These are phyloP conservation scores for Pestalotiopsis sp. DNA, from an alignment of 2,329 filamentous ascomycete species.

Conservation along the genomic window DNA sequence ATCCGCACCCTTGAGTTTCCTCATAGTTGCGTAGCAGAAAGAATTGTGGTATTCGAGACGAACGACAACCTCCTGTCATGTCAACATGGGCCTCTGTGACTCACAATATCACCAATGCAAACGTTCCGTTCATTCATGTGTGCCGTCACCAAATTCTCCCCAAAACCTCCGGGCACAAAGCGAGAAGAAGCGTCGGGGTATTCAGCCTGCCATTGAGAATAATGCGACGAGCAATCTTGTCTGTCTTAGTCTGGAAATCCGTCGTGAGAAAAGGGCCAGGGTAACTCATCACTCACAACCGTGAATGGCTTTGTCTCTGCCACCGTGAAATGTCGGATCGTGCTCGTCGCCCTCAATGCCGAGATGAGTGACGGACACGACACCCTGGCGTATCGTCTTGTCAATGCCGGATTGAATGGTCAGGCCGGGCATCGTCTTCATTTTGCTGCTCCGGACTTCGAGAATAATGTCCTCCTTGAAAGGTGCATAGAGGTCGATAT, in stretches of 20 bases:
- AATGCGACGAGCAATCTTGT: conserved; percentile 62
- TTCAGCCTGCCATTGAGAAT: conserved; percentile 52
- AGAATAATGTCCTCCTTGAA: conserved; percentile 50
- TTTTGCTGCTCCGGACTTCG: conserved; percentile 57
- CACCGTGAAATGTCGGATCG: conserved; percentile 61
- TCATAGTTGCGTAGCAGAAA: neutral
- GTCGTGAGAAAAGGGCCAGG: neutral
- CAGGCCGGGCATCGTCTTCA: conserved; percentile 54
- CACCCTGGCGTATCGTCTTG: conserved; percentile 44
- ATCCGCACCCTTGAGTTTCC: neutral
- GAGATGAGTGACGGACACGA: conserved; percentile 44
- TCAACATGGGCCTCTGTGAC: conserved; percentile 10
- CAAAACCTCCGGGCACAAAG: conserved; percentile 61
- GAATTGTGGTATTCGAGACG: too few species aligned
- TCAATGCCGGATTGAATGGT: conserved; percentile 57
- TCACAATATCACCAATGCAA: conserved; percentile 63
- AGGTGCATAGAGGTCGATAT: conserved; percentile 40
- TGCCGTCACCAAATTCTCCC: conserved; percentile 62
- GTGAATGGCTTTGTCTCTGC: conserved; percentile 63
- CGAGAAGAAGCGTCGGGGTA: conserved; percentile 49
- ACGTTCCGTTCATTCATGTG: conserved; percentile 64
- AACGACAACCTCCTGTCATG: too few species aligned
- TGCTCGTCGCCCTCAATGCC: conserved; percentile 63
- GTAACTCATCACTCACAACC: conserved; percentile 41
- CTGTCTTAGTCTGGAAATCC: neutral